Conservation (phyloP, 352 stramenopile species). For the Peronospora belbahrii region DNA sequence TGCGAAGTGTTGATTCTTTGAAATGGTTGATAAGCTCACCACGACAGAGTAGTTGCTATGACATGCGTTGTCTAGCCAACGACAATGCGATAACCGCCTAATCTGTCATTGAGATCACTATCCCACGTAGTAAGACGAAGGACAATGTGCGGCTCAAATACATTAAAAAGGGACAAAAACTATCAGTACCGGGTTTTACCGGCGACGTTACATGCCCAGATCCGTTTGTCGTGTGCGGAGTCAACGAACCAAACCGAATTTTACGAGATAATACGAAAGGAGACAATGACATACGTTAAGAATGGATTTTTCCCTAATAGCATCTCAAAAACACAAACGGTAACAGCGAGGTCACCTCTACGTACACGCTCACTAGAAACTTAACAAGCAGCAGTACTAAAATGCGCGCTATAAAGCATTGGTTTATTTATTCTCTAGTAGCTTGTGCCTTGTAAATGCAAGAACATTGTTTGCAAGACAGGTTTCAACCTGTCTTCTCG, state of each 20-base stretch:
- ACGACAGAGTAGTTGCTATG: slow-evolving; percentile 55
- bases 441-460: too few species aligned
- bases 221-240: slow-evolving; percentile 43
- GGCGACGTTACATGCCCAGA: slow-evolving; percentile 59
- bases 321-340: too few species aligned
- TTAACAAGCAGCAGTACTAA: too few species aligned
- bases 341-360: too few species aligned
- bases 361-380: too few species aligned
- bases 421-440: too few species aligned
- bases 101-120: slow-evolving; percentile 29
- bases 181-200: slow-evolving; percentile 40
- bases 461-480: too few species aligned
- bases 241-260: slow-evolving; percentile 1
- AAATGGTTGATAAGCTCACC: slow-evolving; percentile 40
- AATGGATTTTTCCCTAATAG: too few species aligned
- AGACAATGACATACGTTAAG: too few species aligned
- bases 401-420: too few species aligned
- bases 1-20: slow-evolving; percentile 46
- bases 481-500: too few species aligned
- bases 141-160: slow-evolving; percentile 35
- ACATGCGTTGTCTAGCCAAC: slow-evolving; percentile 36
- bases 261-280: too few species aligned
- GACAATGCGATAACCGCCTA: background rate
- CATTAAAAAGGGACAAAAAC: slow-evolving; percentile 28
- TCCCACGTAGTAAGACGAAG: slow-evolving; percentile 17